These are phyloP conservation scores for Cylindrodendrum hubeiense DNA, from an alignment of 2,329 filamentous ascomycete species.

Conservation along the genomic window DNA sequence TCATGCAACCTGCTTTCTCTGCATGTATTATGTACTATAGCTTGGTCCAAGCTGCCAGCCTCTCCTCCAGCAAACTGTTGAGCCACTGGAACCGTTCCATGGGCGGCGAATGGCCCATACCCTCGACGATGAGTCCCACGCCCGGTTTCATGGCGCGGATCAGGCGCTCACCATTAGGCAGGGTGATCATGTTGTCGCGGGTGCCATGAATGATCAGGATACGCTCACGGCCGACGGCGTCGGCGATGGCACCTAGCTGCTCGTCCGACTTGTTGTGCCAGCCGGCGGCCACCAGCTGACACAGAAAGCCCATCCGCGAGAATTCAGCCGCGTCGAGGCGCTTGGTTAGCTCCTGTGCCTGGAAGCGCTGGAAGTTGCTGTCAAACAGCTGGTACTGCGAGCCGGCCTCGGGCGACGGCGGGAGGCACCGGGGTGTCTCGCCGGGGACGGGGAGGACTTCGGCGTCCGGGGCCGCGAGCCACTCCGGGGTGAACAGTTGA, in stretches of 20 bases:
- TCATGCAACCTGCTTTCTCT: not conserved
- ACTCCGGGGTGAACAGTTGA: slow-evolving; percentile 75
- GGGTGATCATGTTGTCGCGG: slow-evolving; percentile 81
- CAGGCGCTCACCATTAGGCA: slow-evolving; percentile 77
- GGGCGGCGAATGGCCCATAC: slow-evolving; percentile 80
- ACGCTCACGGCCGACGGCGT: slow-evolving; percentile 77
- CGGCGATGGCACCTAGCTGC: slow-evolving; percentile 64
- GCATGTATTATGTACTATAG: slow-evolving; percentile 42
- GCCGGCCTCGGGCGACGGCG: slow-evolving; percentile 43
- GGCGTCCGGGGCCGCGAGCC: slow-evolving; percentile 72
- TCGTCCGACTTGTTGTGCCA: slow-evolving; percentile 83
- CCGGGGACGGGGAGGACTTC: slow-evolving; percentile 60
- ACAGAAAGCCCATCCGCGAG: slow-evolving; percentile 75
- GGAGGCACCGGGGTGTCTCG: slow-evolving; percentile 55
- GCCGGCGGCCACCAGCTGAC: slow-evolving; percentile 82
- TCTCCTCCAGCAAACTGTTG: slow-evolving; percentile 70
- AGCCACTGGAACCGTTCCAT: slow-evolving; percentile 80
- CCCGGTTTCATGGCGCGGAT: slow-evolving; percentile 74
- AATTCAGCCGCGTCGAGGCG: slow-evolving; percentile 71
- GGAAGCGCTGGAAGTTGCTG: slow-evolving; percentile 85
- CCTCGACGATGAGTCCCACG: slow-evolving; percentile 73
- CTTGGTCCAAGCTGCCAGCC: slow-evolving; percentile 65
- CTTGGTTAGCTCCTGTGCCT: slow-evolving; percentile 83
- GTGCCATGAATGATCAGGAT: slow-evolving; percentile 85
- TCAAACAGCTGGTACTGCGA: slow-evolving; percentile 68